Conservation (phyloP, 768 basidiomycete species). For the Imleria badia region DNA sequence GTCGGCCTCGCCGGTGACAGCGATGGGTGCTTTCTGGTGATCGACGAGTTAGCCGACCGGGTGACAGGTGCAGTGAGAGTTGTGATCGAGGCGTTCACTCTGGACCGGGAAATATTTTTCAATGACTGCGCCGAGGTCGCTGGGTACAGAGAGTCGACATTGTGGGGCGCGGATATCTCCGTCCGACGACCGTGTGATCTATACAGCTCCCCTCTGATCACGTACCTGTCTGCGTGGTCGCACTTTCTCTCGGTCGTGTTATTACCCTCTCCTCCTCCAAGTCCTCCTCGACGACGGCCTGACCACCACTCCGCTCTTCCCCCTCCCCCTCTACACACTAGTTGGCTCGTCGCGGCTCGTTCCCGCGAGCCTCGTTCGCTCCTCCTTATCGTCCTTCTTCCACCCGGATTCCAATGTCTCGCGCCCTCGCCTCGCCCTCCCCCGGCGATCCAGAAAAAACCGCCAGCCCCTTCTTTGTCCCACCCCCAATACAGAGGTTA, state of each 20-base stretch:
- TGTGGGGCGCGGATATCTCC: constrained; percentile 2
- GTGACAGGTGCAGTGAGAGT: too few relatives aligned
- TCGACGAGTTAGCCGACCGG: too few relatives aligned
- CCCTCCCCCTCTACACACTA: not conserved
- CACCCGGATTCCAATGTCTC: constrained; percentile 13
- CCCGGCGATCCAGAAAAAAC: constrained; percentile 24
- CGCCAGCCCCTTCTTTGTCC: constrained; percentile 16
- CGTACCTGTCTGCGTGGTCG: constrained; percentile 7
- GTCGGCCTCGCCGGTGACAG: too few relatives aligned
- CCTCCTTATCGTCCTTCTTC: not conserved
- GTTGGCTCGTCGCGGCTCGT: not conserved
- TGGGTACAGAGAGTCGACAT: not conserved
- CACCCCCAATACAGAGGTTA: constrained; percentile 30
- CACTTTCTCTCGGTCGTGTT: not conserved
- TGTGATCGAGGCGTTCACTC: too few relatives aligned
- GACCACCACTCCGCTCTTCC: not conserved
- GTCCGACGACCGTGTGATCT: constrained; percentile 4
- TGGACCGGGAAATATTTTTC: too few relatives aligned
- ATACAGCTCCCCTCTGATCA: constrained; percentile 1
- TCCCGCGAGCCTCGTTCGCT: not conserved
- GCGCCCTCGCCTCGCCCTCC: constrained; percentile 13
- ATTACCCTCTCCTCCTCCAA: not conserved
- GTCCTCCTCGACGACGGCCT: not conserved
- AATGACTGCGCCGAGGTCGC: not conserved
- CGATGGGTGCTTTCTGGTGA: too few relatives aligned